phyloP scores from a whole-genome alignment of 2,329 filamentous ascomycete species.

The Juglanconis oblonga region DNA sequence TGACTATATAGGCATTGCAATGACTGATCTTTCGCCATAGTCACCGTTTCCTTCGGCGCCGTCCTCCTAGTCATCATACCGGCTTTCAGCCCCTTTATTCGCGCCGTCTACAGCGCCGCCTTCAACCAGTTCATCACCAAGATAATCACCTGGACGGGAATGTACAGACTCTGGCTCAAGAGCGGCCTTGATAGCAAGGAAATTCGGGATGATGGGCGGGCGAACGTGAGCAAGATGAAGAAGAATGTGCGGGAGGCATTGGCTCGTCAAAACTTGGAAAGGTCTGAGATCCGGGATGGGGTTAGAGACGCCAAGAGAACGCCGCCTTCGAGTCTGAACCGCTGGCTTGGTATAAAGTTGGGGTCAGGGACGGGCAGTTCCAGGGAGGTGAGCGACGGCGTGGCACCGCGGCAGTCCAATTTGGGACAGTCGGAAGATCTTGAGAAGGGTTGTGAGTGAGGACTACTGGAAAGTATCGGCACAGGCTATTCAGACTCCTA shows the following conservation, averaged over 20 bases:
- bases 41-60: conserved; percentile 12
- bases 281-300: conserved; percentile 7
- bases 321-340: background rate
- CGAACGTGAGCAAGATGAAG: conserved; percentile 7
- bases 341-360: background rate
- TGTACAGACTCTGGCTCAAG: conserved; percentile 11
- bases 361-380: background rate
- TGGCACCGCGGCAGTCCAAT: too few species aligned
- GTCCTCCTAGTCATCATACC: conserved; percentile 11
- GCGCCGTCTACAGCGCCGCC: background rate
- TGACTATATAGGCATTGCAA: background rate
- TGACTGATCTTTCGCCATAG: background rate
- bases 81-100: conserved; percentile 12
- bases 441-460: too few species aligned
- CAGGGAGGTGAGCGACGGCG: too few species aligned
- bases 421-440: too few species aligned
- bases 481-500: too few species aligned
- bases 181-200: conserved; percentile 1
- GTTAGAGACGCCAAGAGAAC: background rate
- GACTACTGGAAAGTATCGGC: too few species aligned
- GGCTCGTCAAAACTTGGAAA: background rate
- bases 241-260: conserved; percentile 3
- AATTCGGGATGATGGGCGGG: background rate
- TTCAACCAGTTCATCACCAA: background rate
- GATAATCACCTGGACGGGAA: background rate